A percentile compares a stretch with the other conserved stretches of the same genome.
phyloP scores from a whole-genome alignment of 2,329 filamentous ascomycete genomes.

The Cercospora beticola region DNA sequence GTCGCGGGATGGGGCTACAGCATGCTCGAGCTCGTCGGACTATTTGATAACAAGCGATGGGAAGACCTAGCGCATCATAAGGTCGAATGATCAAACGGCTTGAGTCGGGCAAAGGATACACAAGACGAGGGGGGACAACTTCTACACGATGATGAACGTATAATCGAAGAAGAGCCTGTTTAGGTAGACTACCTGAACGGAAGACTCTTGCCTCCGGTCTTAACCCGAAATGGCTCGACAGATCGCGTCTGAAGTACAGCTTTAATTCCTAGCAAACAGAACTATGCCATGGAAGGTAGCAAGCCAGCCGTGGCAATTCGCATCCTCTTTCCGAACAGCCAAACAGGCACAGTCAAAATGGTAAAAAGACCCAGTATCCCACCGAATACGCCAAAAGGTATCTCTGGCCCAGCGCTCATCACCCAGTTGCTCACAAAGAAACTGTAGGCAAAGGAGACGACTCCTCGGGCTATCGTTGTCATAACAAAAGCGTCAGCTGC shows the following conservation, averaged over 20 bases:
- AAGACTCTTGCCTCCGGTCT: too few species aligned
- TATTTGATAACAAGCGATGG: background rate
- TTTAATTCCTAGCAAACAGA: background rate
- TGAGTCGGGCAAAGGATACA: too few species aligned
- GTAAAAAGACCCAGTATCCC: constrained; percentile 53
- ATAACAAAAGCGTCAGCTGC: constrained; percentile 56
- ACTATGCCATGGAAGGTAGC: background rate
- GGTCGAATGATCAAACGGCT: background rate
- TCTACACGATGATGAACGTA: too few species aligned
- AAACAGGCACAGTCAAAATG: constrained; percentile 42
- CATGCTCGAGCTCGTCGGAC: background rate
- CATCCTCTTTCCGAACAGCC: constrained; percentile 42
- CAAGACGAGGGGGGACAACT: background rate
- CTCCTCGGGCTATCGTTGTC: constrained; percentile 50
- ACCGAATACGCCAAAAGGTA: constrained; percentile 56
- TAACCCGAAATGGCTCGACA: background rate
- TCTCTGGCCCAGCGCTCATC: constrained; percentile 43
- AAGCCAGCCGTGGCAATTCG: constrained; percentile 42
- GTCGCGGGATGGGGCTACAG: background rate
- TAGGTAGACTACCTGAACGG: too few species aligned
- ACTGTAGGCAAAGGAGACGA: constrained; percentile 56
- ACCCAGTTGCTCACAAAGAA: constrained; percentile 56
- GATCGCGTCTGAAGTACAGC: background rate
- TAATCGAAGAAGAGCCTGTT: too few species aligned
- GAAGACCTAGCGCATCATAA: background rate